Evolutionary conservation across 2,329 filamentous ascomycete genomes (phyloP).

Genomic region (Scytalidium lignicola): DNA sequence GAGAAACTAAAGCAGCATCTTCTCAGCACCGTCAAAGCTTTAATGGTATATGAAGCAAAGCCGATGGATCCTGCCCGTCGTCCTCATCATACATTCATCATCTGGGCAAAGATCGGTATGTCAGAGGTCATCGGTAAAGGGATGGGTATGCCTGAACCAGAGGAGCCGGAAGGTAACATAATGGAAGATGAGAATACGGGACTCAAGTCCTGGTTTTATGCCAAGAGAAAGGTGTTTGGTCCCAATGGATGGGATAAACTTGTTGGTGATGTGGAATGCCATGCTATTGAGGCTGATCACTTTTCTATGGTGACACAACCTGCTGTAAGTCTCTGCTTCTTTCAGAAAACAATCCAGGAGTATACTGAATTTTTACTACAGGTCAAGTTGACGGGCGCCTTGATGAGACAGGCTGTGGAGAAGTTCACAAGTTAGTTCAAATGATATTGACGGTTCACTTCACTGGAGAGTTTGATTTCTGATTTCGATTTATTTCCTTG

Average conservation of each 20-base stretch:
- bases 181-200: no score
- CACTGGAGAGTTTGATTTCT: no score
- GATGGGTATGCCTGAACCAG: background rate
- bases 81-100: background rate
- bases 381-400: no score
- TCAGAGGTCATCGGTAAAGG: constrained; percentile 2
- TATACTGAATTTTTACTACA: no score
- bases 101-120: constrained; percentile 6
- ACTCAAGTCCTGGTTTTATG: constrained; percentile 4
- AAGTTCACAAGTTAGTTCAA: no score
- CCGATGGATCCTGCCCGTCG: background rate
- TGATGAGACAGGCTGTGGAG: no score
- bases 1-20: constrained; percentile 6
- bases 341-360: no score
- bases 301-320: constrained; percentile 6
- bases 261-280: constrained; percentile 4
- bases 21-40: constrained; percentile 3
- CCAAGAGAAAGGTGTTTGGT: background rate
- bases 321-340: constrained; percentile 2
- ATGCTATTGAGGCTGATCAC: constrained; percentile 2
- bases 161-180: background rate
- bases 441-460: no score
- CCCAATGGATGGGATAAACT: constrained; percentile 6
- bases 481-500: no score
- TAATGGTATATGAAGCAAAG: constrained; percentile 4